Evolutionary conservation across 2,329 filamentous ascomycete genomes (phyloP), one percentile per base, ranked within the genome.

Genomic region (Hypoxylon sp.): DNA sequence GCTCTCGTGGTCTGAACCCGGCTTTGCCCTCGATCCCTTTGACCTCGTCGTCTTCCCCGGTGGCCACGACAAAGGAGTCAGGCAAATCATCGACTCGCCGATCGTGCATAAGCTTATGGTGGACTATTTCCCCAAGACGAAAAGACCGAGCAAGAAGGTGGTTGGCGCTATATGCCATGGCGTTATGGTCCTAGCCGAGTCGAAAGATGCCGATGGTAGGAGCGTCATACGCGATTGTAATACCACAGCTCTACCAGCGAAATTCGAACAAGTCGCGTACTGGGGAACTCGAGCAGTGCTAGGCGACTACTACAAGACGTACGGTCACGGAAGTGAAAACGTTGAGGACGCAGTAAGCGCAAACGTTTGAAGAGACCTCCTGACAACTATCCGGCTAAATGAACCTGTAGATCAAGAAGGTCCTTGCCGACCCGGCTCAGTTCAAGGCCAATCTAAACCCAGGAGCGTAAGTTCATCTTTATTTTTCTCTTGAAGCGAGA

Each of bases 241-340:
- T 2, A 87, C 85, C 5, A 86, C 85, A 0, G 81, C 85, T 0
- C 75, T 87, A 48, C 85, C 85, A 0, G 80, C 79, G 0, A 74
- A 79, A 24, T 86, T 86, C 72, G 85, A 87, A 73, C 81, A 84
- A 67, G 57, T 79, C 17, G 83, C 83, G 0, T 87, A 82, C 65
- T 85, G 83, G 80, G 79, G 80, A 2, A 87, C 85, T 2, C 77
- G 83, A 39, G 75, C 77, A 1, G 82, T 86, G 46, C 73, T 87
- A 11, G 85, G 85, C 2, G 85, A 87, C 61, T 87, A 87, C 69
- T 87, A 87, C 74, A 87, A 87, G 80, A 87, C 85, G 2, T 87
- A 85, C 61, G 86, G 86, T 0, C 81, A 81, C 2, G 81, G 84
- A 0, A 85, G 82, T 65, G 83, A 84, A 35, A 80, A 83, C 65